A percentile compares a stretch with the other conserved stretches of the same genome.
phyloP scores from a whole-genome alignment of 345 rosid genomes.

The Citrus trifoliata region DNA sequence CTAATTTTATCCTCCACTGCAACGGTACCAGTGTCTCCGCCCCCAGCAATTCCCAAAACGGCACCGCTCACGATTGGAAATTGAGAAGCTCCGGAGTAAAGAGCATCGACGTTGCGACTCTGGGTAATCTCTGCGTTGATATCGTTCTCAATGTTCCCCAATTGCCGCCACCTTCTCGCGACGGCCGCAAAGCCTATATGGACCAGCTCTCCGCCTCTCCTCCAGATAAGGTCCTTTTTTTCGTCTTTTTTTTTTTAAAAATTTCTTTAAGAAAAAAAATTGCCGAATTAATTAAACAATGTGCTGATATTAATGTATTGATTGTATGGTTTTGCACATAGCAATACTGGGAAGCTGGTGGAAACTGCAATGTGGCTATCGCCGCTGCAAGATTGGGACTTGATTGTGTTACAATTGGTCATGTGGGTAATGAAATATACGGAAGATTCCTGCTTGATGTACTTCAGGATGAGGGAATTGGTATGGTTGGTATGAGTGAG shows the following conservation, averaged over 20 bases:
- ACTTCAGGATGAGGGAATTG: constrained; percentile 72
- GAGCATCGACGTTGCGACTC: constrained; percentile 71
- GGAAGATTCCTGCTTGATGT: constrained; percentile 83
- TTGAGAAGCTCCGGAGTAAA: constrained; percentile 29
- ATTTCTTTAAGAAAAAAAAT: neutral
- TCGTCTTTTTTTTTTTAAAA: neutral
- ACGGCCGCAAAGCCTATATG: constrained; percentile 64
- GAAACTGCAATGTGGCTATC: constrained; percentile 95
- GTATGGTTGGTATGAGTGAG: constrained; percentile 57
- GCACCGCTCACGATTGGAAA: constrained; percentile 1
- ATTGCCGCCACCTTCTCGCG: constrained; percentile 64
- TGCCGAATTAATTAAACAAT: neutral
- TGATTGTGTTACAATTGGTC: constrained; percentile 71
- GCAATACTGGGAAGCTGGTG: constrained; percentile 97
- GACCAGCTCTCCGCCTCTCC: constrained; percentile 67
- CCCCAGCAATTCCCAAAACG: constrained; percentile 22
- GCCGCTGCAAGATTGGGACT: constrained; percentile 97
- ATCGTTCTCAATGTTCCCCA: constrained; percentile 78
- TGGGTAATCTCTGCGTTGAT: constrained; percentile 95
- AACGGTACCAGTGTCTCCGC: constrained; percentile 31
- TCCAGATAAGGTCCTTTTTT: constrained; percentile 66
- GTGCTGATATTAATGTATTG: neutral
- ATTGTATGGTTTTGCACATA: constrained; percentile 23
- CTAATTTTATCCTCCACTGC: constrained; percentile 20
- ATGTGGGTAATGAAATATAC: constrained; percentile 78